Percentiles rank a stretch among this genome's conserved stretches.
Evolutionary conservation across 2,329 filamentous ascomycete genomes (phyloP).

Genomic region (Fusarium drepaniforme): DNA sequence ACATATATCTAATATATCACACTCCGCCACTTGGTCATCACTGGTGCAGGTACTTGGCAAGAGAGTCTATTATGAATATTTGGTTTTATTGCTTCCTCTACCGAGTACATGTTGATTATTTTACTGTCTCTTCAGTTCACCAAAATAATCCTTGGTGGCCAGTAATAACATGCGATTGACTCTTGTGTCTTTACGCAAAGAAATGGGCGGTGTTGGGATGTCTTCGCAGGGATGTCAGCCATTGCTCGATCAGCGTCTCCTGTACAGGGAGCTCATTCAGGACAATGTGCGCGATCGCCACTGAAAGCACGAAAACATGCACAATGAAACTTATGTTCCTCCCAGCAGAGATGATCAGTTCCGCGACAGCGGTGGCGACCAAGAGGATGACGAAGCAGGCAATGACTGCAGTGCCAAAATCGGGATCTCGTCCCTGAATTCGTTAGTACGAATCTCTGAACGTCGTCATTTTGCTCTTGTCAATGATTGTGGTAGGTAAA

Average conservation of each 20-base stretch:
- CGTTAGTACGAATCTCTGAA: background rate
- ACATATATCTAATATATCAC: background rate
- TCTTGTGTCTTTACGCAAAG: background rate
- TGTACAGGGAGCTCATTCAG: background rate
- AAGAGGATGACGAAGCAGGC: background rate
- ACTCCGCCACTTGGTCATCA: background rate
- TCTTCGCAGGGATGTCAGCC: background rate
- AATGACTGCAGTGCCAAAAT: background rate
- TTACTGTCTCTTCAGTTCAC: background rate
- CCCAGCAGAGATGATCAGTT: background rate
- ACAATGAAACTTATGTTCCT: background rate
- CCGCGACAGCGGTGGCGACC: background rate
- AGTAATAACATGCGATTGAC: background rate
- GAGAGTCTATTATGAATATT: background rate
- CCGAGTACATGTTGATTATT: background rate
- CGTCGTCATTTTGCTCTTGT: background rate
- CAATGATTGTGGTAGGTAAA: background rate
- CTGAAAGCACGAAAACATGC: background rate
- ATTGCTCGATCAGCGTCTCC: background rate
- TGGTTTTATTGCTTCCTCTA: background rate
- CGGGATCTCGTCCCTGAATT: background rate
- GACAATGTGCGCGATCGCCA: background rate
- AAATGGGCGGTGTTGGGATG: background rate
- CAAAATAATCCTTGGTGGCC: background rate
- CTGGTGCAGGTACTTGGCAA: background rate